These are phyloP conservation scores for Solanum pennellii DNA, from an alignment of 257 asterid genomes.

Conservation along the genomic window DNA sequence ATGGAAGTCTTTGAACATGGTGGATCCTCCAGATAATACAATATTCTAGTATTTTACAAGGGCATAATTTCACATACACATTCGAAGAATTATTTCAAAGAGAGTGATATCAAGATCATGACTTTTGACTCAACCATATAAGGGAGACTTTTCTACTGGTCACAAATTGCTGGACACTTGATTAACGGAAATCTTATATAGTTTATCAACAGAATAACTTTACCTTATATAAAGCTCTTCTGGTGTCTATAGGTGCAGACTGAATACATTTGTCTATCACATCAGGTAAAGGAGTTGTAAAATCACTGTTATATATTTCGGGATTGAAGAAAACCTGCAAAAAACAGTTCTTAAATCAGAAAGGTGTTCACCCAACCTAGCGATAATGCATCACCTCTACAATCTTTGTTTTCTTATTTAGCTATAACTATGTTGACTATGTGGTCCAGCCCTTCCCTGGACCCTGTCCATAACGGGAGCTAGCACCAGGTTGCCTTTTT, in stretches of 20 bases:
- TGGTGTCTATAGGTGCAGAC: constrained; percentile 96
- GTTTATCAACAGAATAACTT: neutral
- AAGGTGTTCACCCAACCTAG: neutral
- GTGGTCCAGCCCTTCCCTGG: neutral
- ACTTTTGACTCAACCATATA: neutral
- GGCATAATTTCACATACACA: neutral
- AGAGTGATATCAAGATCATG: neutral
- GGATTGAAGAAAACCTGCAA: constrained; percentile 91
- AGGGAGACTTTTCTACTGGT: neutral
- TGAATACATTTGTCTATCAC: constrained; percentile 88
- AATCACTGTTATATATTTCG: constrained; percentile 63
- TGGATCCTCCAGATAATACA: constrained; percentile 94
- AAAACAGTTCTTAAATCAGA: neutral
- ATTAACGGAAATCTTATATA: neutral
- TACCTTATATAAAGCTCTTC: constrained; percentile 92
- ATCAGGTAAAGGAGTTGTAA: constrained; percentile 75
- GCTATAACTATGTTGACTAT: neutral
- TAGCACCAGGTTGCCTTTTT: neutral
- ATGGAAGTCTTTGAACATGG: constrained; percentile 92
- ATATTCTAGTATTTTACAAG: constrained; percentile 44
- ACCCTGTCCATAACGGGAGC: neutral
- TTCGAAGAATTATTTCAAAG: neutral
- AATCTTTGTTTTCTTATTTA: neutral
- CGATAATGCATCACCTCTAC: neutral
- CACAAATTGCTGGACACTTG: neutral